Evolutionary conservation across 2,329 filamentous ascomycete genomes (phyloP).

Genomic region (Arthrinium puccinioides): DNA sequence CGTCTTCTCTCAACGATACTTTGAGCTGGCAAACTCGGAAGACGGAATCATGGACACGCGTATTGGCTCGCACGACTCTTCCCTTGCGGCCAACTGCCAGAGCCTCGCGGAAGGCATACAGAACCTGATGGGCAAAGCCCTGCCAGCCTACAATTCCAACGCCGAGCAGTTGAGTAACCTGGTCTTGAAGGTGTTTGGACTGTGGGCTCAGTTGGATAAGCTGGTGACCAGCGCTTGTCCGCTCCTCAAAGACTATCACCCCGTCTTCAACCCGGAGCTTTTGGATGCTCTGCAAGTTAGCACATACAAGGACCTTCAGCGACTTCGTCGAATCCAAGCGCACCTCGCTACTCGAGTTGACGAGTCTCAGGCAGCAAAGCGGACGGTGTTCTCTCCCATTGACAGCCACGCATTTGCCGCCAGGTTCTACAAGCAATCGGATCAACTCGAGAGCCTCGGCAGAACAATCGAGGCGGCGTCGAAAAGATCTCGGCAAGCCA

Average conservation of each 20-base stretch:
- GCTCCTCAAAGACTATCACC: conserved; percentile 42
- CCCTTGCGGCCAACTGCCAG: not conserved
- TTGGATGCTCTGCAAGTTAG: conserved; percentile 50
- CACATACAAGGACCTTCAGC: conserved; percentile 35
- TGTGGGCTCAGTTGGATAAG: conserved; percentile 52
- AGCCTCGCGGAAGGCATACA: conserved; percentile 24
- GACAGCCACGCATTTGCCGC: conserved; percentile 35
- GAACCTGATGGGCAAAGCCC: conserved; percentile 24
- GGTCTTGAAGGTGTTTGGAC: conserved; percentile 45
- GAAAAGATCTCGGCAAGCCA: conserved; percentile 6
- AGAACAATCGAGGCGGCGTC: conserved; percentile 9
- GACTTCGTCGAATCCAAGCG: conserved; percentile 39
- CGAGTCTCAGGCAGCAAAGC: conserved; percentile 15
- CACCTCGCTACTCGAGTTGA: conserved; percentile 35
- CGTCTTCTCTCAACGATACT: conserved; percentile 10
- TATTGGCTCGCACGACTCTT: not conserved
- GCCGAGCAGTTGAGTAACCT: conserved; percentile 43
- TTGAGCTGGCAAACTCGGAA: not conserved
- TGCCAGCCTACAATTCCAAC: conserved; percentile 31
- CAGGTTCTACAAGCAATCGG: conserved; percentile 32
- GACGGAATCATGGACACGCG: not conserved
- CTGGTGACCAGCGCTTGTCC: conserved; percentile 33
- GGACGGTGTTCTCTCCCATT: conserved; percentile 38
- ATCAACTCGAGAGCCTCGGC: conserved; percentile 11
- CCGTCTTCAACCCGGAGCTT: conserved; percentile 38